Evolutionary conservation across 2,329 filamentous ascomycete species (phyloP), one percentile per base, ranked within the genome.

Genomic region (Chaetomium strumarium): DNA sequence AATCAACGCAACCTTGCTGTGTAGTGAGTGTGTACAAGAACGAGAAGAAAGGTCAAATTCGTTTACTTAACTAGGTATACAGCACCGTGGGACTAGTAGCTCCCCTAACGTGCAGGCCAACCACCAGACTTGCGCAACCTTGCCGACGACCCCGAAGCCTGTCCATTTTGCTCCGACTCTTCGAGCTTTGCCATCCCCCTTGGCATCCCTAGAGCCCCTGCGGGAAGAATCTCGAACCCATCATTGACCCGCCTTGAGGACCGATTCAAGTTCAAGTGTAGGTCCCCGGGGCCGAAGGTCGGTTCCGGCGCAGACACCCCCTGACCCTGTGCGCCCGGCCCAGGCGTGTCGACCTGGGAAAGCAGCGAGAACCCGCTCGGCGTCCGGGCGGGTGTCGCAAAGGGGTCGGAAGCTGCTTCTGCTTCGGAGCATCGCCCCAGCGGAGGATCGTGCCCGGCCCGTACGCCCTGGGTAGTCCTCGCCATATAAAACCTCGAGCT

Each of bases 151-250:
- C 38, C 33, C 11, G 44, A 11, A 24, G 24, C 16, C 16, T 31
- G 29, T 31, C 45, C 38, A 9, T 19, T 34, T 16, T 37, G 34
- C 13, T 37, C 45, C 9, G 42, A 24, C 4, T 31, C 56, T 39
- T 14, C 53, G 46, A 9, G 46, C 49, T 17, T 20, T 36, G 12
- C 40, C 53, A 34, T 41, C 46, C 39, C 43, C 29, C 24, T 58
- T 53, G 6, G 51, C 55, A 43, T 17, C 1, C 58, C 62, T 50
- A 66, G 70, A 48, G 70, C 72, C 11, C 71, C 71, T 7, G 68
- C 70, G 12, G 70, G 69, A 10, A 72, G 55, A 10, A 73, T 59
- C 52, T 72, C 68, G 38, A 72, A 72, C 0, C 65, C 67, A 5
- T 65, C 60, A 57, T 73, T 72, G 20, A 71, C 67, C 45, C 64